Percentiles rank a stretch among this genome's conserved stretches.
Conservation (phyloP, 345 rosid genomes). For the Salix caprea region DNA sequence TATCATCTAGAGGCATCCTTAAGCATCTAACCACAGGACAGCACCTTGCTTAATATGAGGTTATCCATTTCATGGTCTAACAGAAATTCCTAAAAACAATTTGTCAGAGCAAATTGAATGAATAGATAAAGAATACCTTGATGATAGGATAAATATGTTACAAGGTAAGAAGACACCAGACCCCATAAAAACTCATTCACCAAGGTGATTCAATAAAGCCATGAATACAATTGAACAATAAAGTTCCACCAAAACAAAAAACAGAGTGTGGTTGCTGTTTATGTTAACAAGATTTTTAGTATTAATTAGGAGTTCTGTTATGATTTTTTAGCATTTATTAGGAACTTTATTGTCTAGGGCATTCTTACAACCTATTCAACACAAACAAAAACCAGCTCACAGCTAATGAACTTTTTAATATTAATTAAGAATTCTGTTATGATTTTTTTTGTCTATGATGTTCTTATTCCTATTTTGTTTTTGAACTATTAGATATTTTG, state of each 20-base stretch:
- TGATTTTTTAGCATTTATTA: not conserved
- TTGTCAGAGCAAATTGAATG: conserved; percentile 20
- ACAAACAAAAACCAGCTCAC: not conserved
- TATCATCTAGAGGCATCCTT: conserved; percentile 34
- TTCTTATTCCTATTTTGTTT: not conserved
- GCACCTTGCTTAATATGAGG: conserved; percentile 27
- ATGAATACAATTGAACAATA: not conserved
- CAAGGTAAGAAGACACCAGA: not conserved
- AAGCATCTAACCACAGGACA: conserved; percentile 31
- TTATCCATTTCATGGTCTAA: conserved; percentile 30
- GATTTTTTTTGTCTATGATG: not conserved
- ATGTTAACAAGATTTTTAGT: not conserved
- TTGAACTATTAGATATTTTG: not conserved
- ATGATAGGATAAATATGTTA: not conserved
- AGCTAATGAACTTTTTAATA: not conserved
- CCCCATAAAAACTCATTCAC: not conserved
- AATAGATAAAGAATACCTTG: conserved; percentile 7
- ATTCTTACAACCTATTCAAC: not conserved
- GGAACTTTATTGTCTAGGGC: not conserved
- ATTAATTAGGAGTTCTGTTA: not conserved
- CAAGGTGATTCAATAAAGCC: not conserved
- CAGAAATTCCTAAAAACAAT: conserved; percentile 19
- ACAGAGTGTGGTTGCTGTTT: not conserved
- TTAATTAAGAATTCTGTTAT: not conserved
- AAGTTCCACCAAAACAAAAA: not conserved